Evolutionary conservation across 208 protist genomes (phyloP).

Genomic region (Crithidia mellificae): DNA sequence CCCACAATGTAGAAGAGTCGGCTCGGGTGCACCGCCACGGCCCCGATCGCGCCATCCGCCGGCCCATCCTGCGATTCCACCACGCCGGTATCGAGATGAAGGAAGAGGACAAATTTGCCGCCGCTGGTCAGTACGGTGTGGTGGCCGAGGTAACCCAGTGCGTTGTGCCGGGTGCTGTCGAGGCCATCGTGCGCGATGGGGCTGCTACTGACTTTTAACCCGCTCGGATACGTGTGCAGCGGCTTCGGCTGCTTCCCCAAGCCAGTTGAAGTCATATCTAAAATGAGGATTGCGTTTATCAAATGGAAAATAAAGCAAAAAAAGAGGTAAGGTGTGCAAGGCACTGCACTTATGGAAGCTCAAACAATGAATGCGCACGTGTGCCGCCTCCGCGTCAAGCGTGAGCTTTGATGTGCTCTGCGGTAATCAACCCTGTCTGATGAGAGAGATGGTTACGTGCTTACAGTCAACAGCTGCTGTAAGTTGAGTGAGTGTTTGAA

Average conservation of each 20-base stretch:
- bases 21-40: slow-evolving; percentile 71
- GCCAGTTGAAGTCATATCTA: background rate
- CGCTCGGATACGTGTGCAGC: slow-evolving; percentile 71
- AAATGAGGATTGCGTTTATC: no score
- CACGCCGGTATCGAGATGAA: slow-evolving; percentile 56
- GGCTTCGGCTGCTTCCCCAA: slow-evolving; percentile 34
- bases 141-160: slow-evolving; percentile 54
- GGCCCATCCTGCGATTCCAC: slow-evolving; percentile 63
- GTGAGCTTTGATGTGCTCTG: no score
- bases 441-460: no score
- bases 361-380: no score
- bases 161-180: slow-evolving; percentile 68
- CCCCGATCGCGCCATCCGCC: slow-evolving; percentile 59
- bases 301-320: slow-evolving; percentile 5
- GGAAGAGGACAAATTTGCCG: slow-evolving; percentile 86
- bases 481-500: background rate
- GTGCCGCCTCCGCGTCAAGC: no score
- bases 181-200: slow-evolving; percentile 69
- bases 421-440: no score
- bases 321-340: no score
- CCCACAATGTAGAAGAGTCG: slow-evolving; percentile 77
- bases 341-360: no score
- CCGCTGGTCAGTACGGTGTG: slow-evolving; percentile 66
- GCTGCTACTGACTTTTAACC: slow-evolving; percentile 34
- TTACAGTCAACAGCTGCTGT: background rate